phyloP scores from a whole-genome alignment of 495 filamentous ascomycete genomes.

The Ascobolus immersus region DNA sequence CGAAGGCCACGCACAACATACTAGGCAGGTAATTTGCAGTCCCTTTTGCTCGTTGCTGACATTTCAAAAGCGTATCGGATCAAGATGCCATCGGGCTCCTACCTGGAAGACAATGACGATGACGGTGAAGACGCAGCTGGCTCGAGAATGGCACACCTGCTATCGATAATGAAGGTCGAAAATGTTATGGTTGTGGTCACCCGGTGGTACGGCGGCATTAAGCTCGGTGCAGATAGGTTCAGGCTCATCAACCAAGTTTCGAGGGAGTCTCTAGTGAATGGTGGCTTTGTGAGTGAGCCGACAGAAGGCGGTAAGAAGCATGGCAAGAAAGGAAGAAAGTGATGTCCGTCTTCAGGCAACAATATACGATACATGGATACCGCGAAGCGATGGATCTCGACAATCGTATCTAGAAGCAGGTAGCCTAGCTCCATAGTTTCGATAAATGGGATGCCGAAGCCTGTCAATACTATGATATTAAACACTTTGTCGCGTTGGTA shows the following conservation, averaged over 20 bases:
- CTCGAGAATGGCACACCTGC: conserved; percentile 53
- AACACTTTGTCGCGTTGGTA: no score
- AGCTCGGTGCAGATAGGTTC: conserved; percentile 70
- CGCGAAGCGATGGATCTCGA: no score
- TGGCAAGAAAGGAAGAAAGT: conserved; percentile 35
- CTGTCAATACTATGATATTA: no score
- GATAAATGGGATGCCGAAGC: no score
- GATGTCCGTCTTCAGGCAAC: no score
- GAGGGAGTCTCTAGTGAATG: conserved; percentile 59
- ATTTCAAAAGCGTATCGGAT: conserved; percentile 29
- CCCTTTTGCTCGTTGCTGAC: not conserved
- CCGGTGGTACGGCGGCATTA: conserved; percentile 79
- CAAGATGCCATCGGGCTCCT: not conserved
- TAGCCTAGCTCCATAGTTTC: no score
- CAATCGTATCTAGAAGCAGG: no score
- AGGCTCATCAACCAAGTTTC: conserved; percentile 67
- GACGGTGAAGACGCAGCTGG: conserved; percentile 94
- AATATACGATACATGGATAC: no score
- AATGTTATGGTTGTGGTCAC: conserved; percentile 82
- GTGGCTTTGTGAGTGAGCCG: conserved; percentile 35
- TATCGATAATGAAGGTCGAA: conserved; percentile 90
- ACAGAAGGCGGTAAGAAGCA: conserved; percentile 18
- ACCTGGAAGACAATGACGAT: conserved; percentile 66
- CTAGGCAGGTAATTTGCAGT: conserved; percentile 18
- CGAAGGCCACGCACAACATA: conserved; percentile 81